phyloP scores from a whole-genome alignment of 2,329 filamentous ascomycete genomes.

The Cladosporium velox region DNA sequence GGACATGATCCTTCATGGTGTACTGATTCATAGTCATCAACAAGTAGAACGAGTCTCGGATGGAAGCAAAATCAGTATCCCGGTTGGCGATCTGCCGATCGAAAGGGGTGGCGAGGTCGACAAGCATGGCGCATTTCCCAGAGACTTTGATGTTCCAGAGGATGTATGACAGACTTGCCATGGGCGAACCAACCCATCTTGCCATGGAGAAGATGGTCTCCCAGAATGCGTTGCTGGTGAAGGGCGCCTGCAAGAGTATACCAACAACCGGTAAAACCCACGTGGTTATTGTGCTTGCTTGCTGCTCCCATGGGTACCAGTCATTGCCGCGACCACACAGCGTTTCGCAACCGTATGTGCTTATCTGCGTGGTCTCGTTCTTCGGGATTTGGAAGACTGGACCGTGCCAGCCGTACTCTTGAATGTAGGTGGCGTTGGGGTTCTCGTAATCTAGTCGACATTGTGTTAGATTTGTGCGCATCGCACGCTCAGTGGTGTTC shows the following conservation, averaged over 20 bases:
- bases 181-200: conserved; percentile 43
- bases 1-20: conserved; percentile 36
- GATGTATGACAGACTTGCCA: conserved; percentile 41
- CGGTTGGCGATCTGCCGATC: conserved; percentile 29
- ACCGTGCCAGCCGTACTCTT: conserved; percentile 25
- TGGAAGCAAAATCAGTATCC: conserved; percentile 40
- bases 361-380: conserved; percentile 36
- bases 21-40: conserved; percentile 51
- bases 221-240: conserved; percentile 43
- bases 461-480: conserved; percentile 18
- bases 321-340: conserved; percentile 39
- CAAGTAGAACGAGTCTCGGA: conserved; percentile 49
- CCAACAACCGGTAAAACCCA: conserved; percentile 45
- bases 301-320: conserved; percentile 39
- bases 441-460: conserved; percentile 16
- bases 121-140: conserved; percentile 43
- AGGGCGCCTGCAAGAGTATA: conserved; percentile 44
- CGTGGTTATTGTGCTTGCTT: conserved; percentile 42
- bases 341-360: conserved; percentile 36
- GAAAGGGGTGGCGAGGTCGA: conserved; percentile 42
- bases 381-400: conserved; percentile 25
- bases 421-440: not conserved
- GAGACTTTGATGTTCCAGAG: conserved; percentile 46
- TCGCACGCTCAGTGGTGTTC: not conserved
- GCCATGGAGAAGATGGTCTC: conserved; percentile 41